A percentile compares a stretch with the other conserved stretches of the same genome.
phyloP scores from a whole-genome alignment of 1,284 basidiomycete genomes.

The Amylostereum areolatum region DNA sequence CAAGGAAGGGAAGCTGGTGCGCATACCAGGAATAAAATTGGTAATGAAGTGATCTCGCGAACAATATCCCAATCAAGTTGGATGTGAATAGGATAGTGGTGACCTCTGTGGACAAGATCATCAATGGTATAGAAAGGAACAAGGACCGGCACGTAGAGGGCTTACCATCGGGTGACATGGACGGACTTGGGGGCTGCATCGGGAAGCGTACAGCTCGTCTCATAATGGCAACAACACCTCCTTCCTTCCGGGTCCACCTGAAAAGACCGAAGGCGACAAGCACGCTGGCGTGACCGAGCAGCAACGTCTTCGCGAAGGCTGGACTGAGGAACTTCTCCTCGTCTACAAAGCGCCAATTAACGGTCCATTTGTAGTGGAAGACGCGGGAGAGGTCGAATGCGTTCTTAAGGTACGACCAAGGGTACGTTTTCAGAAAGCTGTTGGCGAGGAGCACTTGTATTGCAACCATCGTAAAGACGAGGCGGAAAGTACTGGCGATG shows the following conservation, averaged over 20 bases:
- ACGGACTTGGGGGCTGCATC: slow-evolving; percentile 36
- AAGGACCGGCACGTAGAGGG: slow-evolving; percentile 9
- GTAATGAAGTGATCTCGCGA: slow-evolving; percentile 95
- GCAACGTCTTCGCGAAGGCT: slow-evolving; percentile 56
- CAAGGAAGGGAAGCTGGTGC: slow-evolving; percentile 84
- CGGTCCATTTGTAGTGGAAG: slow-evolving; percentile 96
- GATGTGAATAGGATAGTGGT: slow-evolving; percentile 83
- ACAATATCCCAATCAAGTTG: slow-evolving; percentile 89
- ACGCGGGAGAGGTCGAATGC: slow-evolving; percentile 88
- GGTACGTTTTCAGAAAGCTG: slow-evolving; percentile 66
- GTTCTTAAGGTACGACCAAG: slow-evolving; percentile 60
- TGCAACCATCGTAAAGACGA: slow-evolving; percentile 46
- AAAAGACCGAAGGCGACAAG: slow-evolving; percentile 67
- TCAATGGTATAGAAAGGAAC: slow-evolving; percentile 10
- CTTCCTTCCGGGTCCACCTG: slow-evolving; percentile 67
- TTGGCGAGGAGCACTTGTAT: slow-evolving; percentile 63
- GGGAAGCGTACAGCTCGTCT: slow-evolving; percentile 51
- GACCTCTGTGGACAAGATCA: slow-evolving; percentile 50
- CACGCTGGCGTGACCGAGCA: slow-evolving; percentile 59
- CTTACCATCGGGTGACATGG: slow-evolving; percentile 58
- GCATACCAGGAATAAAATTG: slow-evolving; percentile 99
- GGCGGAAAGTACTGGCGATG: slow-evolving; percentile 46
- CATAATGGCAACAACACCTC: slow-evolving; percentile 55
- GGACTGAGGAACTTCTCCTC: slow-evolving; percentile 71
- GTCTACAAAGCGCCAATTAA: slow-evolving; percentile 90